Conservation (phyloP, 495 filamentous ascomycete genomes). For the Poronia punctata region DNA sequence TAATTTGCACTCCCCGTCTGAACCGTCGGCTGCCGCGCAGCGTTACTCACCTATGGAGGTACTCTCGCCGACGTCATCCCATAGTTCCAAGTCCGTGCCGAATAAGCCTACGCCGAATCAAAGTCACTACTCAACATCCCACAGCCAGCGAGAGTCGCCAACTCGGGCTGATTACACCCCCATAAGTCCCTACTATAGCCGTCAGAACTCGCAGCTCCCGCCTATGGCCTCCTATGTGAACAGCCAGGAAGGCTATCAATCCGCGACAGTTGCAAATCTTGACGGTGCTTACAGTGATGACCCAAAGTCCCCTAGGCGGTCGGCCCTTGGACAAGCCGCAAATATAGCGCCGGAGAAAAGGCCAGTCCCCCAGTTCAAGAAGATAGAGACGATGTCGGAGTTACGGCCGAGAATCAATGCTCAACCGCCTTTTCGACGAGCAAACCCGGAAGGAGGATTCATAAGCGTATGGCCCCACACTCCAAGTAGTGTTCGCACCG, state of each 20-base stretch:
- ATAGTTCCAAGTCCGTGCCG: conserved; percentile 37
- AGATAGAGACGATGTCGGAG: conserved; percentile 63
- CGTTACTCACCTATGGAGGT: conserved; percentile 94
- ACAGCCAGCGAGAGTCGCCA: conserved; percentile 44
- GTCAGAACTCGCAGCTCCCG: conserved; percentile 54
- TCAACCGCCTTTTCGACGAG: conserved; percentile 86
- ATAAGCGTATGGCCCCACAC: conserved; percentile 69
- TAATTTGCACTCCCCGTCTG: conserved; percentile 55
- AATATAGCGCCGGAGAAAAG: conserved; percentile 48
- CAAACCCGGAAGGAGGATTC: conserved; percentile 96
- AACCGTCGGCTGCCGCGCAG: conserved; percentile 76
- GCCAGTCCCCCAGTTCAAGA: conserved; percentile 81
- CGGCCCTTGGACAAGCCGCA: conserved; percentile 40
- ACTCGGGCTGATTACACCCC: conserved; percentile 41
- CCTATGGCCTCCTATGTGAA: conserved; percentile 61
- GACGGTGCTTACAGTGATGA: conserved; percentile 68
- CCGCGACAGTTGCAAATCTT: conserved; percentile 59
- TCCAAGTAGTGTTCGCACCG: background rate
- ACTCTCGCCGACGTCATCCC: conserved; percentile 50
- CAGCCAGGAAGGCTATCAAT: conserved; percentile 56
- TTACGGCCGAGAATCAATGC: conserved; percentile 74
- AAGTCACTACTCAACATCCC: conserved; percentile 35
- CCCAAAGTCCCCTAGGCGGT: conserved; percentile 61
- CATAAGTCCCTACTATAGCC: conserved; percentile 43
- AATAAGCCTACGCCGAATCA: conserved; percentile 22